phyloP scores from a whole-genome alignment of 2,329 filamentous ascomycete species.

The Microdochium paspali region DNA sequence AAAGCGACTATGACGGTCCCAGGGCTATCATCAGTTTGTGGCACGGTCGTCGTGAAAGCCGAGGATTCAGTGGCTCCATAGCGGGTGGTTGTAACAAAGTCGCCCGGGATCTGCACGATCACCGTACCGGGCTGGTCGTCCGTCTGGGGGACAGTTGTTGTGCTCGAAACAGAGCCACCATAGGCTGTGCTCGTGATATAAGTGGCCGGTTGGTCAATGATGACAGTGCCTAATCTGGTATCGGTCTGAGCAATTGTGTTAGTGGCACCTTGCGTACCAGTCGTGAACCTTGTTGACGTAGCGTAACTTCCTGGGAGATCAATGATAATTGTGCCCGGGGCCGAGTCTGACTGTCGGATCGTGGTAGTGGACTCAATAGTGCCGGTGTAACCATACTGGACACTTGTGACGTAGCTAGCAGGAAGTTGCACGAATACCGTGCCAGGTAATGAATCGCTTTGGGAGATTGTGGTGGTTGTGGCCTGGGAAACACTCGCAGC shows the following conservation, averaged over 20 bases:
- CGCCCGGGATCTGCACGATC: neutral
- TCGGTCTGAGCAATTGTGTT: neutral
- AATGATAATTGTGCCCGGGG: constrained; percentile 4
- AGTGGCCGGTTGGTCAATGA: neutral
- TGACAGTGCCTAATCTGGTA: neutral
- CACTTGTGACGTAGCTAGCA: neutral
- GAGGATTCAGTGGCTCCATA: neutral
- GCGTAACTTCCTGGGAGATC: constrained; percentile 4
- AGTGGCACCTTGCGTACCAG: neutral
- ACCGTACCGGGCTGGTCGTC: neutral
- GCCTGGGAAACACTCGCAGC: neutral
- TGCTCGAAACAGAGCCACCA: neutral
- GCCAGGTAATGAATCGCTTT: neutral
- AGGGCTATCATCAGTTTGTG: neutral
- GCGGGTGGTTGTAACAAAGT: neutral
- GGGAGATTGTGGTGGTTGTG: neutral
- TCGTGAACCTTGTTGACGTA: constrained; percentile 4
- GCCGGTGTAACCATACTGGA: neutral
- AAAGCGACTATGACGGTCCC: neutral
- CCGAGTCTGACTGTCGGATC: neutral
- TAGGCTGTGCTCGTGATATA: neutral
- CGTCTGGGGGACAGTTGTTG: neutral
- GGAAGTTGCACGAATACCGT: neutral
- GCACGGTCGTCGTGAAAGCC: neutral
- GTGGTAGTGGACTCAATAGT: neutral